Conservation (phyloP, 2,329 filamentous ascomycete genomes). For the Leptoxyphium fumago region DNA sequence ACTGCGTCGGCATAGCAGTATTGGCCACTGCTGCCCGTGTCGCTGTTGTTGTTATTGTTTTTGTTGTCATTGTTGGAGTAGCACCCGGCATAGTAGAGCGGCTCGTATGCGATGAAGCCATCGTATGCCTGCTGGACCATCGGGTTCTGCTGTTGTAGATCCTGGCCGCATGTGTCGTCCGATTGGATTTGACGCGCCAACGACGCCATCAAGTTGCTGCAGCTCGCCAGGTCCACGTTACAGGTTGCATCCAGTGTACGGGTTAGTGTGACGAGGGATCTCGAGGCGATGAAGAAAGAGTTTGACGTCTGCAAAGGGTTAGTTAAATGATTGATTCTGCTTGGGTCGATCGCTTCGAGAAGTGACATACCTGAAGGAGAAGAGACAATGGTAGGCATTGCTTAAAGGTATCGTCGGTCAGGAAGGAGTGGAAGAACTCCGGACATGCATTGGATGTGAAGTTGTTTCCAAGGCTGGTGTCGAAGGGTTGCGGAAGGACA, state of each 20-base stretch:
- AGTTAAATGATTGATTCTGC: background rate
- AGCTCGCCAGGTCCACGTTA: slow-evolving; percentile 48
- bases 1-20: slow-evolving; percentile 73
- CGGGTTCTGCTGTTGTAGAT: slow-evolving; percentile 53
- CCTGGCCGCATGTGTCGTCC: slow-evolving; percentile 51
- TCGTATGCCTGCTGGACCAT: slow-evolving; percentile 60
- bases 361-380: slow-evolving; percentile 52
- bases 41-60: background rate
- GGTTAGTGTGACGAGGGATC: slow-evolving; percentile 56
- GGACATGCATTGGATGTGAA: slow-evolving; percentile 43
- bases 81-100: slow-evolving; percentile 69
- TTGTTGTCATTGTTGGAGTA: slow-evolving; percentile 38
- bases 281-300: slow-evolving; percentile 67
- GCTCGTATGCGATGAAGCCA: slow-evolving; percentile 62
- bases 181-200: slow-evolving; percentile 52
- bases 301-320: slow-evolving; percentile 52
- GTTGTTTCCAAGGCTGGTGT: slow-evolving; percentile 36
- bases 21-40: slow-evolving; percentile 28
- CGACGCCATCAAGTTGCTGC: slow-evolving; percentile 47
- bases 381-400: slow-evolving; percentile 73
- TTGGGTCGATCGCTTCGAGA: background rate
- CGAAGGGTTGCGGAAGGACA: slow-evolving; percentile 29
- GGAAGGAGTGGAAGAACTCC: slow-evolving; percentile 52
- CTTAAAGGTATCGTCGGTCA: slow-evolving; percentile 51
- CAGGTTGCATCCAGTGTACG: slow-evolving; percentile 69